Conservation (phyloP, 2,329 filamentous ascomycete genomes). For the Phoma sp. region DNA sequence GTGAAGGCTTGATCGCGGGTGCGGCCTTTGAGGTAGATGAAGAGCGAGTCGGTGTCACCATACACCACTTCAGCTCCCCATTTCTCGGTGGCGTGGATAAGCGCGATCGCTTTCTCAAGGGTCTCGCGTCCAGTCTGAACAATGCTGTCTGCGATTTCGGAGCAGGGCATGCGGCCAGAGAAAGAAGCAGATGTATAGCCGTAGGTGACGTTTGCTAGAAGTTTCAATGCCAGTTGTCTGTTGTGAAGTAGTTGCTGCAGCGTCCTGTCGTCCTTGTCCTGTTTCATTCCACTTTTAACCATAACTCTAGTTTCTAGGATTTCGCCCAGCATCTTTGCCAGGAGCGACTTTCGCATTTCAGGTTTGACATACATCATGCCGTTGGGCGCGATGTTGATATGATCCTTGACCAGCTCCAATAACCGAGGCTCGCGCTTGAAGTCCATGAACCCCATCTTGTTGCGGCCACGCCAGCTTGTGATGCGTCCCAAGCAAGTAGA, state of each 20-base stretch:
- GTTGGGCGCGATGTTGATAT: constrained; percentile 93
- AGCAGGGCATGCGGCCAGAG: constrained; percentile 96
- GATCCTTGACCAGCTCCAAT: constrained; percentile 77
- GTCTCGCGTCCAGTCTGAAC: constrained; percentile 96
- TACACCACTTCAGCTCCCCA: constrained; percentile 99
- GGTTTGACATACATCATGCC: constrained; percentile 94
- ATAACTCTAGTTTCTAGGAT: constrained; percentile 96
- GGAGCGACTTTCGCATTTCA: constrained; percentile 82
- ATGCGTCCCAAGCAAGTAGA: constrained; percentile 93
- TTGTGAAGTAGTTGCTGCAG: constrained; percentile 91
- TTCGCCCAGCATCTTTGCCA: constrained; percentile 96
- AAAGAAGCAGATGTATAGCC: constrained; percentile 97
- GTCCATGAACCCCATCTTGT: constrained; percentile 93
- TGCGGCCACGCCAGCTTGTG: constrained; percentile 83
- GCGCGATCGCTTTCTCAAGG: constrained; percentile 87
- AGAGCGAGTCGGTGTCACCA: constrained; percentile 95
- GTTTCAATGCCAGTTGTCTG: constrained; percentile 88
- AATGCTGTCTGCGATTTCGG: constrained; percentile 97
- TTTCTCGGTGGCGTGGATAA: constrained; percentile 83
- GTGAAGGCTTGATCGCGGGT: constrained; percentile 88
- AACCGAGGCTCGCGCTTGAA: constrained; percentile 79
- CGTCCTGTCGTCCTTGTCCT: constrained; percentile 84
- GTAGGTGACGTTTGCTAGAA: constrained; percentile 98
- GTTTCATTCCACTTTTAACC: constrained; percentile 97
- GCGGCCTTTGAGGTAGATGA: constrained; percentile 85